These are phyloP conservation scores for Cystofilobasidium capitatum DNA, from an alignment of 768 basidiomycete genomes.

Conservation along the genomic window DNA sequence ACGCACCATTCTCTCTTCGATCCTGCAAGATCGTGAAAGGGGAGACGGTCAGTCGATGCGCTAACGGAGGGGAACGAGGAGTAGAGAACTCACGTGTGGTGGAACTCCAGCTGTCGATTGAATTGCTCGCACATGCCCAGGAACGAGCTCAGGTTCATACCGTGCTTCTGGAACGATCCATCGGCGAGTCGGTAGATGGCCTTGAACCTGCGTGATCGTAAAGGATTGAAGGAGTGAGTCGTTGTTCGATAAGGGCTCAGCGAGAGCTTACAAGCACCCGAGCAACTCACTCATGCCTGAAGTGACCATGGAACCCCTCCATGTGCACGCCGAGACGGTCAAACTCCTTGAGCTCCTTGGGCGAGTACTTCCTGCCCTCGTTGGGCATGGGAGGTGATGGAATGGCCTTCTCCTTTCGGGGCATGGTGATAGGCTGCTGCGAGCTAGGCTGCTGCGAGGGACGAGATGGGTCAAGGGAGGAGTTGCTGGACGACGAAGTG, in stretches of 20 bases:
- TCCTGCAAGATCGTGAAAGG: too few species aligned
- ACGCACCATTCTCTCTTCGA: background rate
- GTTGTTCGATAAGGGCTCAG: too few species aligned
- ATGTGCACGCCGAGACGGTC: constrained; percentile 7
- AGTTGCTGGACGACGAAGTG: too few species aligned
- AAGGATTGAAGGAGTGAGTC: too few species aligned
- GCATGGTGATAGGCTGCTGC: background rate
- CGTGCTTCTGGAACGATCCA: constrained; percentile 10
- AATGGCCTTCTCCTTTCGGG: constrained; percentile 1
- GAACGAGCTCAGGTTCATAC: background rate
- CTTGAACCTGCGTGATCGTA: background rate
- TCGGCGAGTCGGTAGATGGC: constrained; percentile 19
- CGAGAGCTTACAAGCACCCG: background rate
- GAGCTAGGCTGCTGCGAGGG: too few species aligned
- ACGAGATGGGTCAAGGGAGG: too few species aligned
- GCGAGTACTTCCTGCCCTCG: constrained; percentile 8
- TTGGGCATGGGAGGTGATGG: background rate
- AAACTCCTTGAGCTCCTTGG: constrained; percentile 22
- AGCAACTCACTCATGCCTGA: constrained; percentile 13
- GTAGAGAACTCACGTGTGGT: constrained; percentile 13
- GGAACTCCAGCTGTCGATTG: constrained; percentile 9
- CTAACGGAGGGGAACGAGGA: too few species aligned
- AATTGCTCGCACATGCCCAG: constrained; percentile 5
- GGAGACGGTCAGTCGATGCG: background rate
- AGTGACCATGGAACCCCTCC: constrained; percentile 21